phyloP scores from a whole-genome alignment of 2,329 filamentous ascomycete species.

The Graphilbum fragrans region DNA sequence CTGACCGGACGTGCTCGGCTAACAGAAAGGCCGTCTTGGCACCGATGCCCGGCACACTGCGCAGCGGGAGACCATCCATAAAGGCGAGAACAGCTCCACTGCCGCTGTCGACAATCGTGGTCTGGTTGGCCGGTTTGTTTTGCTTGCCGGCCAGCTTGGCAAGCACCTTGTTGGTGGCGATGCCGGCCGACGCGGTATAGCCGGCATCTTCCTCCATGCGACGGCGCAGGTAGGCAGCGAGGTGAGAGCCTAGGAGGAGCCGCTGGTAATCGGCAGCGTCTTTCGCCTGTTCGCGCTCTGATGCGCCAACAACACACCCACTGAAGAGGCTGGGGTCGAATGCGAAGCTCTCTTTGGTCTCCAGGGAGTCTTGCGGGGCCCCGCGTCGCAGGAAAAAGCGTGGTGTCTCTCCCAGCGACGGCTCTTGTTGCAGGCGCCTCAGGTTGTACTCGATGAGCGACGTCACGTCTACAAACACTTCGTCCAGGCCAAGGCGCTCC shows the following conservation, averaged over 20 bases:
- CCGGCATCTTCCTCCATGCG: constrained; percentile 59
- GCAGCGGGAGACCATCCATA: constrained; percentile 63
- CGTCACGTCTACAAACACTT: constrained; percentile 76
- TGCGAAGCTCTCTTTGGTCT: constrained; percentile 74
- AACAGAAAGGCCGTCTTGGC: constrained; percentile 53
- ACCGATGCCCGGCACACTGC: constrained; percentile 77
- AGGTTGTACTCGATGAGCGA: constrained; percentile 78
- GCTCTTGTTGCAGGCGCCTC: constrained; percentile 26
- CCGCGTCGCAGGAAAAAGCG: too few relatives aligned
- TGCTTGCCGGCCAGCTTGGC: constrained; percentile 74
- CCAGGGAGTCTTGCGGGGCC: too few relatives aligned
- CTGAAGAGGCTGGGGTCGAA: constrained; percentile 61
- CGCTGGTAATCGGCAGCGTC: constrained; percentile 21
- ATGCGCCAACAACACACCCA: constrained; percentile 36
- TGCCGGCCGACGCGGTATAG: constrained; percentile 78
- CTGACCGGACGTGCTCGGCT: too few relatives aligned
- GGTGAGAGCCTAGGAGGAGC: constrained; percentile 66
- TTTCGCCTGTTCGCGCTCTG: not conserved
- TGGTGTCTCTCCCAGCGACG: too few relatives aligned
- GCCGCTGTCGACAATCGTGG: constrained; percentile 47
- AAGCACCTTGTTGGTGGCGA: constrained; percentile 77
- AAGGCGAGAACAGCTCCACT: constrained; percentile 51
- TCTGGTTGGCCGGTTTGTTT: constrained; percentile 82
- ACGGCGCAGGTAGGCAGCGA: constrained; percentile 62
- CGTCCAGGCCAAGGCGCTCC: constrained; percentile 82